phyloP scores from a whole-genome alignment of 495 filamentous ascomycete species.

The Penicillium ucsense region DNA sequence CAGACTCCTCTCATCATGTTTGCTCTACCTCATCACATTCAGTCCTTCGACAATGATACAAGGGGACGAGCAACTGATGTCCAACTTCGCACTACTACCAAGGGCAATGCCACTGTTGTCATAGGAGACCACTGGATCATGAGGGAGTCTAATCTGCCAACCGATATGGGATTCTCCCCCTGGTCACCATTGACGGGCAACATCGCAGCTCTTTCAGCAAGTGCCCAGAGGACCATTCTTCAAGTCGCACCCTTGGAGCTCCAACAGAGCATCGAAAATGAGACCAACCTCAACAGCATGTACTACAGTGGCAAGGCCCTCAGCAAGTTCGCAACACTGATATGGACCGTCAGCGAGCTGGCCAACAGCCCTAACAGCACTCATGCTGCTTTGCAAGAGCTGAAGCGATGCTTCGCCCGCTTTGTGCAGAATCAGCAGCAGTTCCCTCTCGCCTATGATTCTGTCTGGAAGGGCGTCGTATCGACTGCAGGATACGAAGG shows the following conservation, averaged over 20 bases:
- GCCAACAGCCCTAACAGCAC: conserved; percentile 51
- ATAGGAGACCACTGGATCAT: conserved; percentile 71
- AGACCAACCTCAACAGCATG: conserved; percentile 78
- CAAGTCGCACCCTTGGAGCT: conserved; percentile 56
- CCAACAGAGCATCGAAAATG: conserved; percentile 55
- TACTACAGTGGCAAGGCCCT: conserved; percentile 93
- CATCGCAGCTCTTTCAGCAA: conserved; percentile 37
- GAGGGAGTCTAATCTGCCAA: conserved; percentile 62
- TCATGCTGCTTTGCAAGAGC: conserved; percentile 47
- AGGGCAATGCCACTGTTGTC: conserved; percentile 68
- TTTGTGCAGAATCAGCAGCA: conserved; percentile 72
- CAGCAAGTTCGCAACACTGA: conserved; percentile 72
- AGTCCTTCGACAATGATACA: conserved; percentile 59
- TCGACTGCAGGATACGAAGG: conserved; percentile 72
- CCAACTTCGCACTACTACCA: conserved; percentile 72
- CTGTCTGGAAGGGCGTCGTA: conserved; percentile 77
- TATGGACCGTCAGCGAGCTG: conserved; percentile 60
- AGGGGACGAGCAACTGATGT: conserved; percentile 43
- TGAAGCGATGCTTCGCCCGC: conserved; percentile 67
- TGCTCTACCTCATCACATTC: conserved; percentile 77
- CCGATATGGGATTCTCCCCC: conserved; percentile 62
- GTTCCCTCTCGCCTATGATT: conserved; percentile 72
- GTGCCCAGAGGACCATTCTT: conserved; percentile 44
- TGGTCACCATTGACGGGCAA: conserved; percentile 53
- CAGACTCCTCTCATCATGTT: conserved; percentile 64